Percentiles rank a stretch among this genome's conserved stretches.
phyloP scores from a whole-genome alignment of 208 protist genomes.

The Acanthamoeba rhysodes region DNA sequence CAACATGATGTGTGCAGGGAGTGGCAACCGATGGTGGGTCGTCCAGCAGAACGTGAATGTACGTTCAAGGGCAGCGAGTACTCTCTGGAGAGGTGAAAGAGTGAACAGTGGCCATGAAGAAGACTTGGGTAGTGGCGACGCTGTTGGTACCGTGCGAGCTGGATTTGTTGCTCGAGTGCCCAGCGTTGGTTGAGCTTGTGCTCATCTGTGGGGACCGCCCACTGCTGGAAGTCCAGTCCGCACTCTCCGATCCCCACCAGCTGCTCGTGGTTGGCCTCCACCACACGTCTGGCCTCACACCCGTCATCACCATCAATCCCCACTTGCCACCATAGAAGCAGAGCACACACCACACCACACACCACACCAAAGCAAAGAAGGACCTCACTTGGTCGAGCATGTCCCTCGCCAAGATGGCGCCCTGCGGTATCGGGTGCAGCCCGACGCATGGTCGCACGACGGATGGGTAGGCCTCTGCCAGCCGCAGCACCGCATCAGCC shows the following conservation, averaged over 20 bases:
- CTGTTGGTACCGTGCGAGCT: background rate
- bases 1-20: background rate
- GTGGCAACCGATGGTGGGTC: conserved; percentile 15
- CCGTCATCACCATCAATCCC: background rate
- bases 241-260: conserved; percentile 32
- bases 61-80: conserved; percentile 15
- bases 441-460: background rate
- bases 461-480: background rate
- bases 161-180: conserved; percentile 14
- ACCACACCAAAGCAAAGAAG: too few relatives aligned
- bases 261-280: background rate
- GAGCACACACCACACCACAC: background rate
- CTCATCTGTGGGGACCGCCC: conserved; percentile 1
- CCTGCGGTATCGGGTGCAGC: background rate
- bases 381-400: background rate
- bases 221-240: conserved; percentile 21
- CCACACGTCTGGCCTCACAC: background rate
- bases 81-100: background rate
- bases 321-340: background rate
- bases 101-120: background rate
- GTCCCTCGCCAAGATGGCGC: background rate
- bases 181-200: conserved; percentile 3
- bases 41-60: background rate
- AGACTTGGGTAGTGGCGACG: background rate
- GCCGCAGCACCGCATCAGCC: conserved; percentile 6